Evolutionary conservation across 2,329 filamentous ascomycete species (phyloP).

Genomic region (Meredithiella fracta): DNA sequence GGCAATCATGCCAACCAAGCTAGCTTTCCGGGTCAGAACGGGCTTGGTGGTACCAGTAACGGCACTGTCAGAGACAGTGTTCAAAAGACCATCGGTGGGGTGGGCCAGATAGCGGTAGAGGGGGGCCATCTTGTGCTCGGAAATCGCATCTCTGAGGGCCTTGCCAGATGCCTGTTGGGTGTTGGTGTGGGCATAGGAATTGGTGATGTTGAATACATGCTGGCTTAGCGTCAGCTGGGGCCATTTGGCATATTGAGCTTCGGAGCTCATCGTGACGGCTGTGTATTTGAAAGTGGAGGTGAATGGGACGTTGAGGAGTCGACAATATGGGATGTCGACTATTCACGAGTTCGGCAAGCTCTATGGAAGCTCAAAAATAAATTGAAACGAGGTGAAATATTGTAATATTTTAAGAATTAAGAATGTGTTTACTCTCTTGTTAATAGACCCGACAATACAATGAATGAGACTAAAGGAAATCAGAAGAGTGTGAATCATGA

Average conservation of each 20-base stretch:
- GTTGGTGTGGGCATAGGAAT: slow-evolving; percentile 50
- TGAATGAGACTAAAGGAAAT: not conserved
- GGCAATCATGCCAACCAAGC: slow-evolving; percentile 59
- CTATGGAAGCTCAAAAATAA: not conserved
- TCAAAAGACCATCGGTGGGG: slow-evolving; percentile 66
- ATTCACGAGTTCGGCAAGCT: not conserved
- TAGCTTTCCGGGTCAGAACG: slow-evolving; percentile 48
- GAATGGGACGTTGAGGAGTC: not conserved
- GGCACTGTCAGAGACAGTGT: slow-evolving; percentile 40
- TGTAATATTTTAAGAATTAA: not conserved
- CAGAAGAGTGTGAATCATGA: not conserved
- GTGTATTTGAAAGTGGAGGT: not conserved
- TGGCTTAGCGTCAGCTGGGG: slow-evolving; percentile 67
- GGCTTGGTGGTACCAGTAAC: slow-evolving; percentile 30
- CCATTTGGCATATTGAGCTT: slow-evolving; percentile 75
- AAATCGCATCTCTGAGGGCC: slow-evolving; percentile 65
- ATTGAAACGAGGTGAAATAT: not conserved
- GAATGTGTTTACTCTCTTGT: not conserved
- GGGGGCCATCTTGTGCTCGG: slow-evolving; percentile 71
- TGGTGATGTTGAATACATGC: slow-evolving; percentile 75
- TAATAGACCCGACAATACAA: not conserved
- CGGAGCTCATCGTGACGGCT: slow-evolving; percentile 49
- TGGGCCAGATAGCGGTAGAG: slow-evolving; percentile 75
- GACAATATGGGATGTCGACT: not conserved
- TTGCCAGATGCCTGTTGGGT: slow-evolving; percentile 57